Evolutionary conservation across 2,329 filamentous ascomycete genomes (phyloP).

Genomic region (Fusarium sarcochroum): DNA sequence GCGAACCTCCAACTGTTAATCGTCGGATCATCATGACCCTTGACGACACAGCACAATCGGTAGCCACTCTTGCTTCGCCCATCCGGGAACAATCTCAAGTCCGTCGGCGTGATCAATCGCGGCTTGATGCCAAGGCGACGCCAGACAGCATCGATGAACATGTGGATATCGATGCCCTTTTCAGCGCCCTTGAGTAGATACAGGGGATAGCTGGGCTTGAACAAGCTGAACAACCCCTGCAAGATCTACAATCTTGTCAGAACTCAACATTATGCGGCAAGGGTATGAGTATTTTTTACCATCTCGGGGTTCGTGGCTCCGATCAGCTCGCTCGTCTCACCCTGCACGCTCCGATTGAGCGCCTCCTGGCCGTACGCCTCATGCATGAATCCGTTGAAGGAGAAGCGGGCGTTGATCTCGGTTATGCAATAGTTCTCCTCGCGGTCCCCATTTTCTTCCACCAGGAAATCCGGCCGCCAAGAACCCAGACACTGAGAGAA

Average conservation of each 20-base stretch:
- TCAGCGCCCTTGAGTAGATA: slow-evolving; percentile 58
- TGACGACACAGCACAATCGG: slow-evolving; percentile 51
- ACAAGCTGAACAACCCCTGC: slow-evolving; percentile 50
- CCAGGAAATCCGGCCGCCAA: slow-evolving; percentile 58
- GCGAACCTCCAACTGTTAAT: slow-evolving; percentile 24
- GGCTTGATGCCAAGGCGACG: slow-evolving; percentile 50
- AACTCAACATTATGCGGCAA: neutral
- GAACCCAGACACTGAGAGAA: slow-evolving; percentile 49
- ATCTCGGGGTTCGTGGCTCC: slow-evolving; percentile 45
- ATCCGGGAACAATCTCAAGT: slow-evolving; percentile 53
- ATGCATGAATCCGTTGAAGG: slow-evolving; percentile 56
- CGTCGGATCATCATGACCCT: neutral
- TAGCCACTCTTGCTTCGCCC: slow-evolving; percentile 41
- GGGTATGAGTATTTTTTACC: slow-evolving; percentile 34
- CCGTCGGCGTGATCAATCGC: slow-evolving; percentile 52
- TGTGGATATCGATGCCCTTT: slow-evolving; percentile 56
- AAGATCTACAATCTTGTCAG: slow-evolving; percentile 49
- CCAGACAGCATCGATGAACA: slow-evolving; percentile 52
- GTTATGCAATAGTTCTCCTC: slow-evolving; percentile 53
- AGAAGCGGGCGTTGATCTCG: slow-evolving; percentile 60
- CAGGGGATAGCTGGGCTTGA: slow-evolving; percentile 49
- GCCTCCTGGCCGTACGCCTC: slow-evolving; percentile 50
- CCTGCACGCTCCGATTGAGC: slow-evolving; percentile 32
- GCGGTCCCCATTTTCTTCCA: slow-evolving; percentile 46
- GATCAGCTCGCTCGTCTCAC: slow-evolving; percentile 26